Conservation (phyloP, 352 stramenopile genomes). For the Phytopythium montanum region DNA sequence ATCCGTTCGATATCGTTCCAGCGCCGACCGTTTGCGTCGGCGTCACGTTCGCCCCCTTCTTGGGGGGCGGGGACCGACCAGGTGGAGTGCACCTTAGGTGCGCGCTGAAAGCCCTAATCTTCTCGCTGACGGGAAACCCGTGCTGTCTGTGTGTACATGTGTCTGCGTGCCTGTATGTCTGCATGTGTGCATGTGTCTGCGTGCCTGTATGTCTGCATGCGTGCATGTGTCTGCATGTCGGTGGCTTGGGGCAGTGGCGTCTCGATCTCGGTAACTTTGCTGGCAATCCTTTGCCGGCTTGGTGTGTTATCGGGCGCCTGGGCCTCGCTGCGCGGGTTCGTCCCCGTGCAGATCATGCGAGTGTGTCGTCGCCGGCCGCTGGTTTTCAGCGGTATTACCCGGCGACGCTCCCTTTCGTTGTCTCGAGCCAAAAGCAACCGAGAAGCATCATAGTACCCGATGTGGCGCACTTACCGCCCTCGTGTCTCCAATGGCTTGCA, state of each 20-base stretch:
- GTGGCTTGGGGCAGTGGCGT: conserved; percentile 7
- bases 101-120: conserved; percentile 69
- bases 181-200: background rate
- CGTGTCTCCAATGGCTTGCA: conserved; percentile 81
- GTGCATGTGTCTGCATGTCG: conserved; percentile 2
- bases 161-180: conserved; percentile 9
- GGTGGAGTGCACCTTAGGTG: conserved; percentile 68
- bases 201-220: background rate
- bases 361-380: conserved; percentile 66
- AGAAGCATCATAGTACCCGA: conserved; percentile 83
- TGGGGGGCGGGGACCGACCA: conserved; percentile 14
- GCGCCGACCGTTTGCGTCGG: conserved; percentile 10
- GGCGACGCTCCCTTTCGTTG: conserved; percentile 45
- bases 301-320: conserved; percentile 13
- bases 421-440: conserved; percentile 46
- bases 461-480: conserved; percentile 52
- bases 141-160: background rate
- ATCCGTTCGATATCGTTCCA: conserved; percentile 38
- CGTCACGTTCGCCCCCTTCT: conserved; percentile 12
- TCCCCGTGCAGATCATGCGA: conserved; percentile 27
- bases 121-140: conserved; percentile 58
- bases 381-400: conserved; percentile 72
- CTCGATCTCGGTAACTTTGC: background rate
- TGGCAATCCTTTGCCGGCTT: too few relatives aligned
- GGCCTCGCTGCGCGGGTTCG: conserved; percentile 32